These are phyloP conservation scores for Paspalum notatum DNA, from an alignment of 176 grass and related monocot genomes.

Conservation along the genomic window DNA sequence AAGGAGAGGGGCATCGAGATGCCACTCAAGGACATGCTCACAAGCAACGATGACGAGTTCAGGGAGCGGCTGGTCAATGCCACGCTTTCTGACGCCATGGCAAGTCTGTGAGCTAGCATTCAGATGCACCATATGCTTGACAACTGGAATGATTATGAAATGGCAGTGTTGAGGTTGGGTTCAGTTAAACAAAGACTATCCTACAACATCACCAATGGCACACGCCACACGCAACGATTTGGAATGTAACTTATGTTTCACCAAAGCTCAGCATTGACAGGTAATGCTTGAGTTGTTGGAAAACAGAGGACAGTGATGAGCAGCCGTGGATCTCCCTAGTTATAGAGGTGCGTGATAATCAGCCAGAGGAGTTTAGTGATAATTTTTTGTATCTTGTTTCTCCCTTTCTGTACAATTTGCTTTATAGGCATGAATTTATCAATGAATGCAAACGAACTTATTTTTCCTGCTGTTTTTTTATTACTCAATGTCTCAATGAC, in stretches of 20 bases:
- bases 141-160: not conserved
- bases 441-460: slow-evolving; percentile 8
- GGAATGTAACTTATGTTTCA: not conserved
- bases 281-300: slow-evolving; percentile 18
- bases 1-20: slow-evolving; percentile 45
- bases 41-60: slow-evolving; percentile 64
- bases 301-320: not conserved
- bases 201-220: not conserved
- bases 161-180: not conserved
- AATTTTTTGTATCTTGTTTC: not conserved
- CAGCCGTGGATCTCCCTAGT: not conserved
- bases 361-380: slow-evolving; percentile 2
- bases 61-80: slow-evolving; percentile 41
- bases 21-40: slow-evolving; percentile 69
- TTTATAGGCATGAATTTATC: not conserved
- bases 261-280: not conserved
- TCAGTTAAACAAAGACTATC: slow-evolving; percentile 1
- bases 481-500: too few relatives aligned
- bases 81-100: not conserved
- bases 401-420: not conserved
- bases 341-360: slow-evolving; percentile 29
- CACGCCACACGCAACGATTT: not conserved
- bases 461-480: not conserved
- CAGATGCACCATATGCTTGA: not conserved
- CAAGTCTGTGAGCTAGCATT: slow-evolving; percentile 18